phyloP scores from a whole-genome alignment of 495 filamentous ascomycete species.

The Lophium mytilinum region DNA sequence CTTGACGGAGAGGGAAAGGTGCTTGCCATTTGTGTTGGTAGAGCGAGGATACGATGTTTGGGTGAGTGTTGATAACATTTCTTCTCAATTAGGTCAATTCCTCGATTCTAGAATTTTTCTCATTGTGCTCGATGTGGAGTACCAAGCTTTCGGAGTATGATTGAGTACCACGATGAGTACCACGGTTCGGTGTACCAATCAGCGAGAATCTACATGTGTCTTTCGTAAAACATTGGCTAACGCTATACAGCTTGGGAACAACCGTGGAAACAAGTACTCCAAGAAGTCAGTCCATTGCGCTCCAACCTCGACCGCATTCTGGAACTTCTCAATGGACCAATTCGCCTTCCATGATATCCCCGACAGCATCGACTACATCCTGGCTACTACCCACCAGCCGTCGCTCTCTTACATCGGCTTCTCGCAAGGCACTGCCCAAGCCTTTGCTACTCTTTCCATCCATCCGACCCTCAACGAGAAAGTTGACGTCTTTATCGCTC shows the following conservation, averaged over 20 bases:
- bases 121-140: not conserved
- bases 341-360: slow-evolving; percentile 98
- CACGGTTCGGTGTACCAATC: no score
- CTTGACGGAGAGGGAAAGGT: slow-evolving; percentile 74
- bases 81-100: not conserved
- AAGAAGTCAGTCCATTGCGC: slow-evolving; percentile 77
- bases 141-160: no score
- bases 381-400: slow-evolving; percentile 68
- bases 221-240: slow-evolving; percentile 6
- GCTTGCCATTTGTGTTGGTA: slow-evolving; percentile 80
- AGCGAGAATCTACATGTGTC: not conserved
- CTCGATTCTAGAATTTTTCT: not conserved
- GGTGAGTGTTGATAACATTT: slow-evolving; percentile 43
- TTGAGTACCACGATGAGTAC: no score
- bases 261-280: slow-evolving; percentile 96
- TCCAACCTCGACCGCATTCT: slow-evolving; percentile 70
- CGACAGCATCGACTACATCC: slow-evolving; percentile 84
- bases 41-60: slow-evolving; percentile 95
- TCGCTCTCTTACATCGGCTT: slow-evolving; percentile 97
- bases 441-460: slow-evolving; percentile 89
- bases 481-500: slow-evolving; percentile 93
- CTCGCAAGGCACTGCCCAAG: slow-evolving; percentile 93
- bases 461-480: slow-evolving; percentile 89
- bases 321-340: slow-evolving; percentile 96
- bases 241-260: slow-evolving; percentile 68